Base-by-base conservation (phyloP, 129 eudicot genomes). In the Centella asiatica region DNA sequence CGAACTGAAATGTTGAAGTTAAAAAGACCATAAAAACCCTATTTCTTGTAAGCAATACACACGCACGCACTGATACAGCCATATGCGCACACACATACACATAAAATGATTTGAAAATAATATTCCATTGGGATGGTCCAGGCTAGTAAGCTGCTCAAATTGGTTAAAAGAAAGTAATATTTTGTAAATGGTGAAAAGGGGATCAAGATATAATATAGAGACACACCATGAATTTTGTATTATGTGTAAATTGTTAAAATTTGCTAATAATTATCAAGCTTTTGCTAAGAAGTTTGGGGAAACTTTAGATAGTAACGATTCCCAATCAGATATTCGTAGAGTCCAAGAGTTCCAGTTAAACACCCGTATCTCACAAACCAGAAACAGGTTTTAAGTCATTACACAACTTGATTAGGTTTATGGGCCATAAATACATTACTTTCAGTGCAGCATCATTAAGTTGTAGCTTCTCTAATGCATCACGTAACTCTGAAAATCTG, bases 361-460 rank as follows among this genome's bases (percentile, higher is more conserved):
- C 9, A 11, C 60, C 19, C 28, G 1, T 7, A 54, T 54, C 60
- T 5, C 13, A 44, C 20, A 5, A 44, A 11, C 19, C 48, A 8
- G 48, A 44, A 44, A 44, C n/a, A 44, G n/a, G 19, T 44, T 13
- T 44, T 44, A 2, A 44, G 15, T 2, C 19, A 17, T 44, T 1
- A 4, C 48, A 44, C 20, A 2, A 17, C 48, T 44, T 44, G n/a
- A n/a, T n/a, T n/a, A n/a, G n/a, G n/a, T n/a, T n/a, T n/a, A n/a
- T n/a, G 62, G 18, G 44, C 57, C 8, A 12, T 9, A 52, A 24
- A 18, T 19, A 33, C 44, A 40, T 25, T 64, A 87, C 98, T 84
- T 84, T 92, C 42, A 92, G 69, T 67, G 98, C 94, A 51, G 98
- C 94, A 74, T 92, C 98, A 73, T 92, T 92, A 57, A 92, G 98